Evolutionary conservation across 1,284 basidiomycete species (phyloP), one percentile per base, ranked within the genome.

Genomic region (Cutaneotrichosporon sp.): DNA sequence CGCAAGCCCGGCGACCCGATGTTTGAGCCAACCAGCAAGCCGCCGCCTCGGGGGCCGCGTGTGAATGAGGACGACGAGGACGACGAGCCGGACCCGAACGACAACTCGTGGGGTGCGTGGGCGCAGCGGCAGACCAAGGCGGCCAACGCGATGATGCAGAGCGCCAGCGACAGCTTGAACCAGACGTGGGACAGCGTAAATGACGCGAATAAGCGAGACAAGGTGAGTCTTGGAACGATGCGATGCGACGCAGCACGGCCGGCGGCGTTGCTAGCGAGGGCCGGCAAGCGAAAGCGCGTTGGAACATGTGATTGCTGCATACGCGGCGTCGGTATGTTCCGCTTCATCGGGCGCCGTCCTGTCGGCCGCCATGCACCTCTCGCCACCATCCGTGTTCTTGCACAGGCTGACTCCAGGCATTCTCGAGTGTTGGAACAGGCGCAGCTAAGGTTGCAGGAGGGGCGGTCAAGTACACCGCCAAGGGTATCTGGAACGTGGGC

Each of bases 401-500:
- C 29, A 31, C 46, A 62, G 61, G 61, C 51, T 12, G 19, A 54
- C 3, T 35, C 48, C 46, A 62, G 61, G 61, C 51, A 10, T 19
- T 55, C 3, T 35, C 48, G 7, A 49, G 46, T 4, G 38, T 62
- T 37, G 57, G 54, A 1, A 46, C 31, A 29, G 58, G 54, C 1
- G 58, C 51, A 3, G 58, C 52, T 4, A 60, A 52, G 41, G 61
- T 45, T 31, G 61, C 46, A 0, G 61, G 57, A 35, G 51, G 55
- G 3, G 58, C 61, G 2, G 35, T 56, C 48, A 62, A 62, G 51
- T 49, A 53, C 19, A 52, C 53, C 4, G 61, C 44, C 43, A 60
- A 60, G 46, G 61, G 61, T 5, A 50, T 59, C 35, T 62, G 61
- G 61, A 52, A 53, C 5, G 46, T 62, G 17, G 58, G 57, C 31